Percentiles rank a stretch among this genome's conserved stretches.
phyloP scores from a whole-genome alignment of 2,329 filamentous ascomycete species.

The Trichoderma semiorbis region DNA sequence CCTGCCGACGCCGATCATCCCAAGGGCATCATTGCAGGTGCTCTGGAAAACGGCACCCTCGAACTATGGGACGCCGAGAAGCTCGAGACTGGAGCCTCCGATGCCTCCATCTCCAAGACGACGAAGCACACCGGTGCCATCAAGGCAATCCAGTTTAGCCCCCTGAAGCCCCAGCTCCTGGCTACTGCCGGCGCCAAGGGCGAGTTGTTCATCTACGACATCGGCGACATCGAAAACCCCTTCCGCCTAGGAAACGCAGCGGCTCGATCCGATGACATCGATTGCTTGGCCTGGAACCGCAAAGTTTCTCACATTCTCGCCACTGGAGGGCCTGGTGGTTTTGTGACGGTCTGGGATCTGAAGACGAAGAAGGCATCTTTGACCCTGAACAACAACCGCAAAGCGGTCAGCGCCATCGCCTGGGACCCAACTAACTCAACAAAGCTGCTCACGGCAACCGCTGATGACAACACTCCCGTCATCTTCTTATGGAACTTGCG shows the following conservation, averaged over 20 bases:
- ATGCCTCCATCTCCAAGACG: conserved; percentile 81
- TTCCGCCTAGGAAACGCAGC: conserved; percentile 85
- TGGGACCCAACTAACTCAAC: conserved; percentile 97
- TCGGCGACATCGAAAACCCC: conserved; percentile 83
- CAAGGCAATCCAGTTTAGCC: conserved; percentile 96
- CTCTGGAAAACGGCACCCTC: conserved; percentile 88
- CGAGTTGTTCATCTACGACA: conserved; percentile 92
- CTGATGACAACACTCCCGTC: conserved; percentile 81
- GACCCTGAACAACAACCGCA: conserved; percentile 92
- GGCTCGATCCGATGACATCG: conserved; percentile 89
- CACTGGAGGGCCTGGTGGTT: conserved; percentile 87
- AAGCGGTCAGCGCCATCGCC: conserved; percentile 89
- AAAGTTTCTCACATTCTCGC: conserved; percentile 96
- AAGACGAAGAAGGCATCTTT: conserved; percentile 97
- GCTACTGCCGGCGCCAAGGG: conserved; percentile 92
- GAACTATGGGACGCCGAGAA: conserved; percentile 88
- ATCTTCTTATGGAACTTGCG: conserved; percentile 93
- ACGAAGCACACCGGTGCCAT: conserved; percentile 89
- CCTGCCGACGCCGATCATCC: conserved; percentile 74
- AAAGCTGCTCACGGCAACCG: conserved; percentile 87
- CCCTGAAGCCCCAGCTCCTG: conserved; percentile 82
- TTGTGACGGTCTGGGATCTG: conserved; percentile 97
- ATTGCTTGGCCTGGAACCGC: conserved; percentile 97
- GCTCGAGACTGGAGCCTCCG: conserved; percentile 55
- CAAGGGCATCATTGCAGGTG: conserved; percentile 88